These are phyloP conservation scores for Pyrenophora seminiperda DNA, from an alignment of 2,329 filamentous ascomycete genomes.

Conservation along the genomic window DNA sequence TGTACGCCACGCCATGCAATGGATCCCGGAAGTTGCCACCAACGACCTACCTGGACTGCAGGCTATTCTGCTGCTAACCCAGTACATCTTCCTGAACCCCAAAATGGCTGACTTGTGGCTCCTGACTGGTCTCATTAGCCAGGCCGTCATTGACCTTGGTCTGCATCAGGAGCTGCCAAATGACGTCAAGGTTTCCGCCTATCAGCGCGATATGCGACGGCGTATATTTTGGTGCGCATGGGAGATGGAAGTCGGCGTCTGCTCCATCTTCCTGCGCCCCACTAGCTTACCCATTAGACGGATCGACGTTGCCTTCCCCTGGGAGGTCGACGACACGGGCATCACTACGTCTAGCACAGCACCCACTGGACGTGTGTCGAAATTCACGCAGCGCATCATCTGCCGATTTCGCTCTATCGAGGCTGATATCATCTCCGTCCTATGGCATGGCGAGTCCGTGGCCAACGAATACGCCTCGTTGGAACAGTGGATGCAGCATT, in stretches of 20 bases:
- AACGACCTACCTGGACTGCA: slow-evolving; percentile 45
- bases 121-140: slow-evolving; percentile 44
- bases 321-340: slow-evolving; percentile 43
- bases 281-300: slow-evolving; percentile 38
- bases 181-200: slow-evolving; percentile 31
- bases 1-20: slow-evolving; percentile 45
- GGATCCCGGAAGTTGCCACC: slow-evolving; percentile 44
- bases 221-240: slow-evolving; percentile 47
- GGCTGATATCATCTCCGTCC: slow-evolving; percentile 40
- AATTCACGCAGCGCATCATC: slow-evolving; percentile 44
- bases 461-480: slow-evolving; percentile 31
- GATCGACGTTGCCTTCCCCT: slow-evolving; percentile 40
- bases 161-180: slow-evolving; percentile 46
- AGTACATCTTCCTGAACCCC: slow-evolving; percentile 46
- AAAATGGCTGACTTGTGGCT: slow-evolving; percentile 47
- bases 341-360: slow-evolving; percentile 38
- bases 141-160: slow-evolving; percentile 45
- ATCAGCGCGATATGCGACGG: slow-evolving; percentile 46
- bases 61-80: slow-evolving; percentile 43
- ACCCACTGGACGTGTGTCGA: slow-evolving; percentile 36
- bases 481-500: slow-evolving; percentile 39
- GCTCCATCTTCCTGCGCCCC: slow-evolving; percentile 41
- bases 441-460: slow-evolving; percentile 41
- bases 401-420: slow-evolving; percentile 44
- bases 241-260: slow-evolving; percentile 48